Conservation (phyloP, 2,329 filamentous ascomycete genomes). For the Aspergillus piperis region DNA sequence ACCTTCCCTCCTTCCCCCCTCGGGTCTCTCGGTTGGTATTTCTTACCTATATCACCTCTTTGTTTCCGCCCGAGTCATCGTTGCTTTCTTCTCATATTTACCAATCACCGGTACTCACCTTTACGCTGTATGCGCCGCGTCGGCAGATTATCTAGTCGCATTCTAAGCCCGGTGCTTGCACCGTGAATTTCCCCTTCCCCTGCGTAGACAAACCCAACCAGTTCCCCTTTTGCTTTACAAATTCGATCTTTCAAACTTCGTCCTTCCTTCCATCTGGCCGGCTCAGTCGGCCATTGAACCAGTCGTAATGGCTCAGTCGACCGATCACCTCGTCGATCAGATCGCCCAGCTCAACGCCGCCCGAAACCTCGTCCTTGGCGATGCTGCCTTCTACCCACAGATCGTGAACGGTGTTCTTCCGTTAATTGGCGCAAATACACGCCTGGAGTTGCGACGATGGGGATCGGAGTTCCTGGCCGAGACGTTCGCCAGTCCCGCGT, state of each 20-base stretch:
- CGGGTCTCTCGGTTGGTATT: background rate
- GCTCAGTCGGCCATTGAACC: conserved; percentile 11
- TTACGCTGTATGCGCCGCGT: conserved; percentile 13
- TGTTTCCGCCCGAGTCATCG: background rate
- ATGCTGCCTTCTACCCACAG: conserved; percentile 84
- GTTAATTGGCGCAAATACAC: conserved; percentile 74
- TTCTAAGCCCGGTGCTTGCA: conserved; percentile 9
- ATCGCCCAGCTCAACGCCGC: conserved; percentile 87
- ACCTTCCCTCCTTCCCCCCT: background rate
- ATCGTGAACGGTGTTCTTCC: conserved; percentile 93
- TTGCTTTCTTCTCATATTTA: background rate
- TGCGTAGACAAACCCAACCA: conserved; percentile 14
- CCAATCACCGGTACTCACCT: conserved; percentile 2
- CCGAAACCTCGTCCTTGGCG: conserved; percentile 82
- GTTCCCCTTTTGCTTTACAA: background rate
- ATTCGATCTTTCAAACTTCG: background rate
- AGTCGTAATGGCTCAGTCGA: conserved; percentile 55
- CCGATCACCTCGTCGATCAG: conserved; percentile 68
- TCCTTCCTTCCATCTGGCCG: conserved; percentile 1
- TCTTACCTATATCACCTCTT: background rate
- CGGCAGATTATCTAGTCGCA: conserved; percentile 11
- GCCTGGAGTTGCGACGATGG: conserved; percentile 87
- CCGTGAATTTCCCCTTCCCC: conserved; percentile 6
- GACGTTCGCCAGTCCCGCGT: conserved; percentile 88
- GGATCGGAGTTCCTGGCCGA: conserved; percentile 94